These are phyloP conservation scores for Luzula sylvatica DNA, from an alignment of 176 grass and related monocot species.

Conservation along the genomic window DNA sequence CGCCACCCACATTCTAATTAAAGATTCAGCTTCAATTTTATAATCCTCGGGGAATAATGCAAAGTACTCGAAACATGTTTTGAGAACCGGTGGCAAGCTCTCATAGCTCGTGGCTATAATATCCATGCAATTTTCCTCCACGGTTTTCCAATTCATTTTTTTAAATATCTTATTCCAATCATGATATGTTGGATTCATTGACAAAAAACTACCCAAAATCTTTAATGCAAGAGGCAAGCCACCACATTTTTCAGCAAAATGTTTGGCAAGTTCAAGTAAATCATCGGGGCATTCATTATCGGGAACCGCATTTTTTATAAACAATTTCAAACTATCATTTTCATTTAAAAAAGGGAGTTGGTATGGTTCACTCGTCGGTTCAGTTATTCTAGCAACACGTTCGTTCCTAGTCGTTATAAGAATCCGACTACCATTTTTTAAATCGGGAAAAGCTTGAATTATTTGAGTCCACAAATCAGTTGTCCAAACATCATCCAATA, in stretches of 20 bases:
- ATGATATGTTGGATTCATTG: no score
- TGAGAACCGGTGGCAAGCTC: no score
- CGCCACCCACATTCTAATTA: no score
- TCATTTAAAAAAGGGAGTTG: background rate
- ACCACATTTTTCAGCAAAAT: conserved; percentile 9
- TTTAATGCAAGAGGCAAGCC: no score
- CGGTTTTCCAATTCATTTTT: no score
- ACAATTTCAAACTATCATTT: background rate
- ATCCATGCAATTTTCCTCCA: no score
- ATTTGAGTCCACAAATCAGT: background rate
- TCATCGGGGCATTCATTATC: background rate
- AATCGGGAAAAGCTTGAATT: background rate
- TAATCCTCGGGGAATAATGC: no score
- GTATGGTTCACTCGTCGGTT: background rate
- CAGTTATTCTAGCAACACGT: background rate
- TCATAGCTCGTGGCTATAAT: no score
- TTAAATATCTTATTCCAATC: no score
- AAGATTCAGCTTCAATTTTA: no score
- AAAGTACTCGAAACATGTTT: no score
- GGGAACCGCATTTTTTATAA: background rate
- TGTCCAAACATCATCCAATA: conserved; percentile 9
- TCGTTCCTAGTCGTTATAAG: background rate
- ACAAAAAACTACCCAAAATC: no score
- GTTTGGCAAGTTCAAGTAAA: background rate
- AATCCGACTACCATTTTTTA: conserved; percentile 2